Percentiles rank a stretch among this genome's conserved stretches.
These are phyloP conservation scores for Phytopythium oedochilum DNA, from an alignment of 352 stramenopile species.

Conservation along the genomic window DNA sequence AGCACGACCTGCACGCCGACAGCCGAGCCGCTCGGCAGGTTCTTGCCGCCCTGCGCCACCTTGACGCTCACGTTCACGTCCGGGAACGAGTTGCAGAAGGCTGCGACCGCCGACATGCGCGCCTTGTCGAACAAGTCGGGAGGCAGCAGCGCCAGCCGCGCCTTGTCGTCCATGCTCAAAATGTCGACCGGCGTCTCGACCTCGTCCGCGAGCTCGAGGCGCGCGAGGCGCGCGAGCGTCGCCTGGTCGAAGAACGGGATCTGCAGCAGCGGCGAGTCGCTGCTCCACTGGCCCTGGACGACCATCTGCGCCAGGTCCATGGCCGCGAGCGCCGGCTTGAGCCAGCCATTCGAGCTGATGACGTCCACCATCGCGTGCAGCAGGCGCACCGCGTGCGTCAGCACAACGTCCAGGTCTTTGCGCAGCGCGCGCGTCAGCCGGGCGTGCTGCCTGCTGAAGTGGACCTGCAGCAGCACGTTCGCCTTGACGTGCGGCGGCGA, in stretches of 20 bases:
- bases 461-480: constrained; percentile 95
- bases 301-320: constrained; percentile 99
- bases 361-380: constrained; percentile 99
- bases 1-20: constrained; percentile 86
- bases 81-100: constrained; percentile 99
- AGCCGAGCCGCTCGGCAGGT: constrained; percentile 87
- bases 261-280: constrained; percentile 94
- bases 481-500: constrained; percentile 95
- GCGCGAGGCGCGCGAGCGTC: constrained; percentile 35
- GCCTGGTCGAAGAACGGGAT: constrained; percentile 92
- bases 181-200: constrained; percentile 83
- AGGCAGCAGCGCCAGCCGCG: constrained; percentile 87
- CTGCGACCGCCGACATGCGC: constrained; percentile 96
- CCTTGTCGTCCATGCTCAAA: constrained; percentile 93
- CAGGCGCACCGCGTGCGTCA: constrained; percentile 91
- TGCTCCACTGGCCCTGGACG: constrained; percentile 98
- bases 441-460: constrained; percentile 94
- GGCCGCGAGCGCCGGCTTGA: constrained; percentile 96
- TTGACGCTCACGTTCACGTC: constrained; percentile 96
- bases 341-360: constrained; percentile 98
- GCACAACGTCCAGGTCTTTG: constrained; percentile 89
- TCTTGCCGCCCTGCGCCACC: constrained; percentile 88
- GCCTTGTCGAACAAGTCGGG: constrained; percentile 54
- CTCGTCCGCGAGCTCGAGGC: constrained; percentile 62
- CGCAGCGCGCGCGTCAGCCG: constrained; percentile 90